phyloP scores from a whole-genome alignment of 1,284 basidiomycete species.

The Ustilago vetiveriae region DNA sequence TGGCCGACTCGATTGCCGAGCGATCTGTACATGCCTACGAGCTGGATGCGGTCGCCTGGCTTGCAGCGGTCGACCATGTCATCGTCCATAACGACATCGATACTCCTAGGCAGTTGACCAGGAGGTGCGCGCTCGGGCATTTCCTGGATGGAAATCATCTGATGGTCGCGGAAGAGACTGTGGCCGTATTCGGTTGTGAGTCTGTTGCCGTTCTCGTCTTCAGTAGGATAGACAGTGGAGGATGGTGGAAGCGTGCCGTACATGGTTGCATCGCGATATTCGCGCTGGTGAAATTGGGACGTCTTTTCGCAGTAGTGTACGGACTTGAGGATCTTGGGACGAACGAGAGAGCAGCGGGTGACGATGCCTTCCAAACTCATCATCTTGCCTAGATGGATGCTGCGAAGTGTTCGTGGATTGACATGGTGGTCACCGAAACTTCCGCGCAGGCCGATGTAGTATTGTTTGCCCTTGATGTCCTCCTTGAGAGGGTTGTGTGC shows the following conservation, averaged over 20 bases:
- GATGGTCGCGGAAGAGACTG: conserved; percentile 93
- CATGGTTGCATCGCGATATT: conserved; percentile 93
- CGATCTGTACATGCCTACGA: conserved; percentile 94
- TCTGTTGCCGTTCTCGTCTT: conserved; percentile 86
- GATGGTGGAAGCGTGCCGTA: conserved; percentile 74
- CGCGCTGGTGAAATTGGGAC: conserved; percentile 82
- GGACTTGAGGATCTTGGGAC: conserved; percentile 97
- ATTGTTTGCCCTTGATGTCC: conserved; percentile 76
- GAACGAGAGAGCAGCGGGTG: conserved; percentile 93
- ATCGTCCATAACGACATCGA: conserved; percentile 94
- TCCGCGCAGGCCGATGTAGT: conserved; percentile 89
- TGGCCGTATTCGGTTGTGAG: conserved; percentile 93
- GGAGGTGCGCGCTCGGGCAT: conserved; percentile 99
- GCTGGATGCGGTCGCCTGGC: conserved; percentile 95
- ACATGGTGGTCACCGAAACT: conserved; percentile 99
- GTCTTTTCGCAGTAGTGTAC: conserved; percentile 94
- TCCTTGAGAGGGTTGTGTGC: conserved; percentile 84
- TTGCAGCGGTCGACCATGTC: conserved; percentile 97
- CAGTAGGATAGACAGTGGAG: conserved; percentile 76
- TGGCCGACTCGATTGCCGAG: conserved; percentile 79
- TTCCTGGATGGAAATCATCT: conserved; percentile 97
- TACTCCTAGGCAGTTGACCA: conserved; percentile 92
- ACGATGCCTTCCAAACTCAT: conserved; percentile 98
- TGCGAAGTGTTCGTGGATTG: conserved; percentile 89
- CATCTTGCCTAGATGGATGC: conserved; percentile 91